A percentile compares a stretch with the other conserved stretches of the same genome.
phyloP scores from a whole-genome alignment of 371 early-diverging fungal species.

The Rhizopus stolonifer region DNA sequence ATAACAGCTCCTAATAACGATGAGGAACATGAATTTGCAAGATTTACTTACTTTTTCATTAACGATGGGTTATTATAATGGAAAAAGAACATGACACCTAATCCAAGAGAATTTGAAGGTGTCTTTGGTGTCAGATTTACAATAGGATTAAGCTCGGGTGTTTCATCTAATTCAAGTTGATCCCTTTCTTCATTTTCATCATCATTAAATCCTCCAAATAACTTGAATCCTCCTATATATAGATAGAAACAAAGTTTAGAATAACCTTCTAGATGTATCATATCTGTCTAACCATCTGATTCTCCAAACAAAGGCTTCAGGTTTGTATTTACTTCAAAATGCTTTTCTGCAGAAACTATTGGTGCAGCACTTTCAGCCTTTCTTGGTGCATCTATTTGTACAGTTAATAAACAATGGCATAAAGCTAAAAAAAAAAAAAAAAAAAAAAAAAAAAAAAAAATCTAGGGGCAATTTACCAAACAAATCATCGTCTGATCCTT shows the following conservation, averaged over 20 bases:
- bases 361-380: constrained; percentile 28
- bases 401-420: background rate
- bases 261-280: background rate
- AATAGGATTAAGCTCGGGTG: constrained; percentile 2
- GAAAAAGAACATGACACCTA: constrained; percentile 47
- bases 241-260: background rate
- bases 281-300: constrained; percentile 22
- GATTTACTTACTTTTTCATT: constrained; percentile 33
- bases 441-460: no score
- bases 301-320: constrained; percentile 61
- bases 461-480: constrained; percentile 15
- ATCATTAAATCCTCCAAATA: constrained; percentile 50
- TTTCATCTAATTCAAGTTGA: constrained; percentile 13
- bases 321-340: constrained; percentile 52
- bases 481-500: constrained; percentile 15
- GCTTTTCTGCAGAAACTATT: constrained; percentile 44
- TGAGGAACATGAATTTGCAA: background rate
- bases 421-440: background rate
- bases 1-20: constrained; percentile 48
- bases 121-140: constrained; percentile 16
- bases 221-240: constrained; percentile 39
- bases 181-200: constrained; percentile 18
- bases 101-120: constrained; percentile 20
- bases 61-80: constrained; percentile 35
- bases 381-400: constrained; percentile 7